Evolutionary conservation across 192 early-diverging fungal genomes (phyloP).

Genomic region (Coemansia furcata): DNA sequence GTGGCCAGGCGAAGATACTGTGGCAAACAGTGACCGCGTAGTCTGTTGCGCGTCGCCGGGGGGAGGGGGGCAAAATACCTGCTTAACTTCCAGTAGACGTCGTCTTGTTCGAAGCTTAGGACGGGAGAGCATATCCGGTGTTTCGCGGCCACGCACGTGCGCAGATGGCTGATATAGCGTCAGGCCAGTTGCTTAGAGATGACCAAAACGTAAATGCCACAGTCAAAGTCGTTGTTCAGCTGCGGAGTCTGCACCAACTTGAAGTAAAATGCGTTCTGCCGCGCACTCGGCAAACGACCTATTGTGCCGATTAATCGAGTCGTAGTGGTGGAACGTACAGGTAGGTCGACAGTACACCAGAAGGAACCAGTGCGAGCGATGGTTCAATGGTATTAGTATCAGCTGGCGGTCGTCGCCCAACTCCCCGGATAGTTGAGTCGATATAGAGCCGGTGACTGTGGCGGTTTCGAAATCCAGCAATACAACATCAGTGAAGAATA

Average conservation of each 20-base stretch:
- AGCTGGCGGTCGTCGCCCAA: too few relatives aligned
- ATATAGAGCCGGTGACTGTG: too few relatives aligned
- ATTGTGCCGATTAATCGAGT: too few relatives aligned
- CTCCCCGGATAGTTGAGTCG: too few relatives aligned
- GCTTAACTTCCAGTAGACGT: constrained; percentile 13
- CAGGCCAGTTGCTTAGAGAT: constrained; percentile 51
- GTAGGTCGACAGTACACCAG: too few relatives aligned
- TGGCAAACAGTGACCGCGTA: background rate
- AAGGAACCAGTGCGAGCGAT: too few relatives aligned
- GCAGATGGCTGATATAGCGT: constrained; percentile 43
- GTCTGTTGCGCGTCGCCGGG: too few relatives aligned
- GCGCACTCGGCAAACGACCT: too few relatives aligned
- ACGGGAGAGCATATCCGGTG: background rate
- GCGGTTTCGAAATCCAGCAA: too few relatives aligned
- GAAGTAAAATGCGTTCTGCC: constrained; percentile 28
- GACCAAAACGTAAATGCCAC: constrained; percentile 50
- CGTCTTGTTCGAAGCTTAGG: background rate
- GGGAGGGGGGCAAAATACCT: constrained; percentile 1
- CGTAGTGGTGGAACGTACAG: too few relatives aligned
- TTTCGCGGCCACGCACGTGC: background rate
- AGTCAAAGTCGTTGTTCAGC: constrained; percentile 54
- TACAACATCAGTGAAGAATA: too few relatives aligned
- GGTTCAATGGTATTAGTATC: too few relatives aligned
- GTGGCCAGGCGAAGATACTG: constrained; percentile 14
- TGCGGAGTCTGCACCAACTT: constrained; percentile 55